Percentiles rank a stretch among this genome's conserved stretches.
These are phyloP conservation scores for Chrysochromulina parva DNA, from an alignment of 78 protist genomes.

Conservation along the genomic window DNA sequence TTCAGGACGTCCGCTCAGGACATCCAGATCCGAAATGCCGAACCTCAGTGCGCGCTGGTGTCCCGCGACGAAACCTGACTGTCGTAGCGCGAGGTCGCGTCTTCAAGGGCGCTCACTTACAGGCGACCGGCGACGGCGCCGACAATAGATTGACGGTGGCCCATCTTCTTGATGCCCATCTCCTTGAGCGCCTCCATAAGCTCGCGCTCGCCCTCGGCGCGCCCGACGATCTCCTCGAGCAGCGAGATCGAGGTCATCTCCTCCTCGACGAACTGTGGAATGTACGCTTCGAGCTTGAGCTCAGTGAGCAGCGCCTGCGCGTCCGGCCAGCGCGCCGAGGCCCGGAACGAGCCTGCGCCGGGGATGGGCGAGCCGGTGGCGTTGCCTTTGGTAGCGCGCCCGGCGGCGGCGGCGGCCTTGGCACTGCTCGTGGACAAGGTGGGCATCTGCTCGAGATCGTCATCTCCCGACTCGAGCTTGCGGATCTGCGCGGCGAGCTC, in stretches of 20 bases:
- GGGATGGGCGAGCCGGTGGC: neutral
- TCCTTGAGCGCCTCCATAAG: conserved; percentile 21
- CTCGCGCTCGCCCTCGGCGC: neutral
- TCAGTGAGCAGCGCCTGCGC: neutral
- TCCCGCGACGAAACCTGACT: too few relatives aligned
- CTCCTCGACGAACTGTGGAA: neutral
- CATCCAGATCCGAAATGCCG: too few relatives aligned
- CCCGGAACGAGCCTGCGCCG: neutral
- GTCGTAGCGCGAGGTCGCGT: neutral
- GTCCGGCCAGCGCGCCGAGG: conserved; percentile 1
- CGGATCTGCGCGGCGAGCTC: neutral
- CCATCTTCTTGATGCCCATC: conserved; percentile 22
- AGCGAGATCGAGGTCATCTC: conserved; percentile 11
- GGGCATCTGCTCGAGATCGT: neutral
- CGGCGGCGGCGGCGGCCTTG: too few relatives aligned
- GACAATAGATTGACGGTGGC: neutral
- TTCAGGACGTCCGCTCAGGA: too few relatives aligned
- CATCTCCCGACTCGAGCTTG: neutral
- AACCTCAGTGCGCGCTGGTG: too few relatives aligned
- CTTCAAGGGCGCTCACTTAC: neutral
- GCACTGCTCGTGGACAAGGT: neutral
- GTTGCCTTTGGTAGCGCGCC: neutral
- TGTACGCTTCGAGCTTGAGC: neutral
- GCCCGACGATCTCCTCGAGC: conserved; percentile 6
- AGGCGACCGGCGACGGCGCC: neutral